Evolutionary conservation across 352 stramenopile species (phyloP), one percentile per base, ranked within the genome.

Genomic region (Lagenidium sp.): DNA sequence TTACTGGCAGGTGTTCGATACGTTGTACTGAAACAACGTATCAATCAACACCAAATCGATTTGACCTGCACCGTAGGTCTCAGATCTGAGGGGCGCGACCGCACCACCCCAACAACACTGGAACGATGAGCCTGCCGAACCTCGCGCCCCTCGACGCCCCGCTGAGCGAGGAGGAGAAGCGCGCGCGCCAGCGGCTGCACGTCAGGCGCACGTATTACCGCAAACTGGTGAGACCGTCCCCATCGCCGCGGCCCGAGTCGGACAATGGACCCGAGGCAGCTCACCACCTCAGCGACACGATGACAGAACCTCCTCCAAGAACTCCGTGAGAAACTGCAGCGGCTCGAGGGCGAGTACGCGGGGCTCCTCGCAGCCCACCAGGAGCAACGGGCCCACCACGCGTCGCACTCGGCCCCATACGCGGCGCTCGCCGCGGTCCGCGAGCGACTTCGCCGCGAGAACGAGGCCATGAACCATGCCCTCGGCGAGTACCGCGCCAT

Each of bases 171-270:
- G 44, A 53, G 5, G 36, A 58, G 12, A 43, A 45, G 35, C 40
- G 40, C 16, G 26, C 39, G 32, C 51, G 44, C 26, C 51, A 59
- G 36, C 44, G 51, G 3, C 41, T 59, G 21, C 44, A 59, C 16
- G 51, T 53, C 20, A 50, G 47, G 18, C 44, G 50, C 22, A 48
- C 50, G 16, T 59, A 59, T 44, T 59, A 59, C 22, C 30, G 44
- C 1, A 59, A 59, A 28, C 39, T 59, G 39, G 50, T 59, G 43
- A 32, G 28, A 8, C 8, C 28, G 8, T 15, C 15, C 28, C n/a
- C n/a, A n/a, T n/a, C n/a, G n/a, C n/a, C n/a, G n/a, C n/a, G n/a
- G n/a, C n/a, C n/a, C n/a, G n/a, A n/a, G n/a, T n/a, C n/a, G n/a
- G n/a, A n/a, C n/a, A n/a, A n/a, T n/a, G n/a, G n/a, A n/a, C n/a